Evolutionary conservation across 2,329 filamentous ascomycete genomes (phyloP).

Genomic region (Simplicillium aogashimaense): DNA sequence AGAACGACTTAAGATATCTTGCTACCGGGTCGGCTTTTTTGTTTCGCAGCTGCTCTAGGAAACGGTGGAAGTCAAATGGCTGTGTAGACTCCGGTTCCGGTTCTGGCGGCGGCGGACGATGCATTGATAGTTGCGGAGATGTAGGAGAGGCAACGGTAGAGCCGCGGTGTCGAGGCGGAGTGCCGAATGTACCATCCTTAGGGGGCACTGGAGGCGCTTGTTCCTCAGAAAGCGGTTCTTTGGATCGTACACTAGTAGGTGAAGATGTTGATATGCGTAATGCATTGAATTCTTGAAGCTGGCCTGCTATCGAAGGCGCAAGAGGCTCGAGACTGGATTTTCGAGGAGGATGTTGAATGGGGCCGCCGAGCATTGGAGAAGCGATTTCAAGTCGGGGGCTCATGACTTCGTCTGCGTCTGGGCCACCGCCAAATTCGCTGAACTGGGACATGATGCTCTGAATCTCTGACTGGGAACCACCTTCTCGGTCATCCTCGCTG

Average conservation of each 20-base stretch:
- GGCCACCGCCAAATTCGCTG: slow-evolving; percentile 61
- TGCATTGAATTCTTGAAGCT: slow-evolving; percentile 37
- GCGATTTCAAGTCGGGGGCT: slow-evolving; percentile 76
- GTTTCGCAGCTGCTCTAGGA: slow-evolving; percentile 89
- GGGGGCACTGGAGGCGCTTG: slow-evolving; percentile 47
- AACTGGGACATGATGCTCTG: slow-evolving; percentile 98
- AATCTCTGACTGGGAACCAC: slow-evolving; percentile 73
- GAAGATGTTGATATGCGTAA: slow-evolving; percentile 29
- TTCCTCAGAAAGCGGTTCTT: slow-evolving; percentile 31
- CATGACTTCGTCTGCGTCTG: slow-evolving; percentile 77
- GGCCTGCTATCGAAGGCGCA: slow-evolving; percentile 37
- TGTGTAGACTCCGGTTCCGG: slow-evolving; percentile 72
- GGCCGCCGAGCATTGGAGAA: slow-evolving; percentile 62
- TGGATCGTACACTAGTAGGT: slow-evolving; percentile 24
- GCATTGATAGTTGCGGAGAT: slow-evolving; percentile 38
- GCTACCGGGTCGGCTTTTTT: slow-evolving; percentile 97
- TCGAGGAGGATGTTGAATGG: slow-evolving; percentile 65
- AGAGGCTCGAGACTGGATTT: slow-evolving; percentile 78
- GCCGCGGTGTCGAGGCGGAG: slow-evolving; percentile 23
- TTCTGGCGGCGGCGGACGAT: slow-evolving; percentile 61
- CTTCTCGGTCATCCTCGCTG: slow-evolving; percentile 56
- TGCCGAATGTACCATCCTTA: slow-evolving; percentile 42
- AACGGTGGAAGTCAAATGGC: slow-evolving; percentile 95
- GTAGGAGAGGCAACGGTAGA: slow-evolving; percentile 23
- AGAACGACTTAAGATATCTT: slow-evolving; percentile 86